Conservation (phyloP, 768 basidiomycete genomes). For the Lactarius vividus region DNA sequence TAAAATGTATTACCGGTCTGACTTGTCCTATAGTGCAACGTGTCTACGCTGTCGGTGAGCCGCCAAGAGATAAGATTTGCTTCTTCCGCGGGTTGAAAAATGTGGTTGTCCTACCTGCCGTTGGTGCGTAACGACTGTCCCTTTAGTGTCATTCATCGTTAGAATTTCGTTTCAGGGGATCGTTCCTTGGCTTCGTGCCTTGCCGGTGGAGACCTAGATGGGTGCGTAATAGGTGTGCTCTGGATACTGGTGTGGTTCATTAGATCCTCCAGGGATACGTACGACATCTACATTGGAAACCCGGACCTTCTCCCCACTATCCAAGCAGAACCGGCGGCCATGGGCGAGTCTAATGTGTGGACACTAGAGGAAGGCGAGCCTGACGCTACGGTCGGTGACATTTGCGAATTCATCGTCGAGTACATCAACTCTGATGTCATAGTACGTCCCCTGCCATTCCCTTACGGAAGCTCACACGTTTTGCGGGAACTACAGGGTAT, state of each 20-base stretch:
- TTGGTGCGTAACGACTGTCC: not conserved
- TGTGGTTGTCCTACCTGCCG: constrained; percentile 30
- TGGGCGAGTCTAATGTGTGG: constrained; percentile 1
- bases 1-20: not conserved
- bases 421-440: constrained; percentile 82
- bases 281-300: constrained; percentile 49
- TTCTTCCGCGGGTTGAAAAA: constrained; percentile 30
- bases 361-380: constrained; percentile 29
- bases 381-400: constrained; percentile 60
- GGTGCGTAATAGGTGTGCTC: constrained; percentile 39
- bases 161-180: constrained; percentile 39
- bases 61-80: constrained; percentile 27
- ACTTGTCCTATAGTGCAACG: constrained; percentile 24
- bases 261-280: not conserved
- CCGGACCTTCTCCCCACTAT: constrained; percentile 52
- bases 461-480: not conserved
- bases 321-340: constrained; percentile 47
- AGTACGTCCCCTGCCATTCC: constrained; percentile 40
- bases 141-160: not conserved
- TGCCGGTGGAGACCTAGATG: constrained; percentile 78
- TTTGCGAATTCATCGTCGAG: constrained; percentile 78
- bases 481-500: constrained; percentile 49
- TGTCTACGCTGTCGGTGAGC: constrained; percentile 34
- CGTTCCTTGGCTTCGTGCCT: constrained; percentile 67
- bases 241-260: not conserved